A percentile compares a stretch with the other conserved stretches of the same genome.
phyloP scores from a whole-genome alignment of 2,329 filamentous ascomycete species.

The Amauroascus verrucosus region DNA sequence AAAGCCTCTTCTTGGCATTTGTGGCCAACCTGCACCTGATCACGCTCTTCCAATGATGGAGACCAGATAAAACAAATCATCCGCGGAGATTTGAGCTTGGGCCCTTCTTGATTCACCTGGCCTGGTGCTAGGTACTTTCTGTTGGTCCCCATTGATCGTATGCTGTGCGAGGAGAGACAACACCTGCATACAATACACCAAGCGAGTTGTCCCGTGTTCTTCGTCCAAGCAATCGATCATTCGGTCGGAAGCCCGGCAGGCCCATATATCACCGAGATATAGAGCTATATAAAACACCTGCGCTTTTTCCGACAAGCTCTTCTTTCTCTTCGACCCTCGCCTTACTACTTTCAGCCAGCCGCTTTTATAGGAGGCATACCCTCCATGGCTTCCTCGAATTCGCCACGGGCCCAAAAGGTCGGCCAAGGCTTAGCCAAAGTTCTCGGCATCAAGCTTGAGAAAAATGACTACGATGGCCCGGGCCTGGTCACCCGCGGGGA shows the following conservation, averaged over 20 bases:
- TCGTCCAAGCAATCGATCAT: conserved; percentile 1
- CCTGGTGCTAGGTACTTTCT: conserved; percentile 7
- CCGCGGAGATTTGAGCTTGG: conserved; percentile 10
- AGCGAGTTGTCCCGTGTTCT: neutral
- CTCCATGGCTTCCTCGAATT: conserved; percentile 26
- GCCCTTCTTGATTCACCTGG: conserved; percentile 6
- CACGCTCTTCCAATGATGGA: neutral
- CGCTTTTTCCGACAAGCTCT: neutral
- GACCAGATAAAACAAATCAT: conserved; percentile 3
- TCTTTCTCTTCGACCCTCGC: neutral
- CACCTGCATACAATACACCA: conserved; percentile 5
- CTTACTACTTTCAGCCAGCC: neutral
- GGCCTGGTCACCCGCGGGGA: conserved; percentile 65
- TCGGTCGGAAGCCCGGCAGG: conserved; percentile 4
- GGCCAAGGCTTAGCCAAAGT: conserved; percentile 67
- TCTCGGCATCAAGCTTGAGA: conserved; percentile 71
- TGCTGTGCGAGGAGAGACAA: conserved; percentile 10
- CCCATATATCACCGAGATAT: neutral
- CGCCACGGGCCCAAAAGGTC: conserved; percentile 39
- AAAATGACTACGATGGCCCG: conserved; percentile 46
- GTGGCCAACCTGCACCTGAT: conserved; percentile 7
- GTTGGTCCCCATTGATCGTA: conserved; percentile 10
- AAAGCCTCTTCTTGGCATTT: neutral
- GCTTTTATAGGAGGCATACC: neutral
- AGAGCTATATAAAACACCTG: neutral